Evolutionary conservation across 2,329 filamentous ascomycete genomes (phyloP).

Genomic region (Phaeosphaeriaceae sp.): DNA sequence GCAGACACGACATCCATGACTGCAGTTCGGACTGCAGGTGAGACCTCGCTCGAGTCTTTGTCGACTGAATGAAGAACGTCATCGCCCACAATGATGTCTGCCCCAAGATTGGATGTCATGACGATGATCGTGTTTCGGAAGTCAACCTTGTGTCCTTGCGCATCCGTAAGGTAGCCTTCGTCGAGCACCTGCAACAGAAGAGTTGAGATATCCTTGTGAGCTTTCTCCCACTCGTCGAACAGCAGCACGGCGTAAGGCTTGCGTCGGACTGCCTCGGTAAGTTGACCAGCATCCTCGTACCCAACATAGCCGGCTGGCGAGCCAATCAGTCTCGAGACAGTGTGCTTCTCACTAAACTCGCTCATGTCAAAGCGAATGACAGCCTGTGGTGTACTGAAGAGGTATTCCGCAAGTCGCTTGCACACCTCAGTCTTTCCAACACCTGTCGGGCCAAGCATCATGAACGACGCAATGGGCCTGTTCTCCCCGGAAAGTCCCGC

Average conservation of each 20-base stretch:
- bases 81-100: constrained; percentile 84
- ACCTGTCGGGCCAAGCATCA: constrained; percentile 96
- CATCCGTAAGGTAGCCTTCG: constrained; percentile 93
- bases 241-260: constrained; percentile 95
- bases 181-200: constrained; percentile 93
- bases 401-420: constrained; percentile 91
- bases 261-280: constrained; percentile 91
- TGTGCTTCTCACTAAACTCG: constrained; percentile 97
- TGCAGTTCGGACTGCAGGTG: constrained; percentile 74
- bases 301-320: constrained; percentile 94
- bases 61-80: constrained; percentile 70
- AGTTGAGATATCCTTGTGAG: constrained; percentile 91
- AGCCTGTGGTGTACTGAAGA: constrained; percentile 91
- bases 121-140: constrained; percentile 98
- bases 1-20: constrained; percentile 88
- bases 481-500: constrained; percentile 93
- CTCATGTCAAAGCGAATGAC: constrained; percentile 97
- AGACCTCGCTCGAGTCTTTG: constrained; percentile 67
- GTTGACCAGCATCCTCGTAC: constrained; percentile 94
- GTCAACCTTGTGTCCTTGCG: constrained; percentile 95
- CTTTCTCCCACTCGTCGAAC: constrained; percentile 98
- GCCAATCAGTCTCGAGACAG: constrained; percentile 89
- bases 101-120: constrained; percentile 92
- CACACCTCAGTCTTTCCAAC: constrained; percentile 97
- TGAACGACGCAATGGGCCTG: constrained; percentile 89